Evolutionary conservation across 768 basidiomycete species (phyloP).

Genomic region (Butyriboletus loyo): DNA sequence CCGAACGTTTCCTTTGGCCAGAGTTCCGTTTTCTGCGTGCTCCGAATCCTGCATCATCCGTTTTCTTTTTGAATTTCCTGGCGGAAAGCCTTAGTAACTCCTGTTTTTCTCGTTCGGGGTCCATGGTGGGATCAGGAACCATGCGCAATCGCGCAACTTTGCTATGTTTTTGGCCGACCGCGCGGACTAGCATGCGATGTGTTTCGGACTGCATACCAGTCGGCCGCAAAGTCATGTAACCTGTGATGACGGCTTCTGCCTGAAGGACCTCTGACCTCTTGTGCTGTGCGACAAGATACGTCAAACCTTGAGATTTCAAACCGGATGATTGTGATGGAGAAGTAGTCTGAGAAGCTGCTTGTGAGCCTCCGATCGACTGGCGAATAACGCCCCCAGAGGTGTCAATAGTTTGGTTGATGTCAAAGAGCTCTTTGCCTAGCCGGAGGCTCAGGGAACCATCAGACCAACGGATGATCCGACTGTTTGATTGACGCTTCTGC

Average conservation of each 20-base stretch:
- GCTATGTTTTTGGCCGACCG: slow-evolving; percentile 82
- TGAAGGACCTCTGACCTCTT: slow-evolving; percentile 85
- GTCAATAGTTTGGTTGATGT: slow-evolving; percentile 78
- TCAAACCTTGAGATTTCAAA: slow-evolving; percentile 67
- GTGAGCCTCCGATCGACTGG: slow-evolving; percentile 50
- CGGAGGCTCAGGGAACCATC: slow-evolving; percentile 90
- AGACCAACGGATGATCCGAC: slow-evolving; percentile 91
- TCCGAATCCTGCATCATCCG: slow-evolving; percentile 49
- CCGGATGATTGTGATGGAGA: slow-evolving; percentile 36
- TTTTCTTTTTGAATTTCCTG: slow-evolving; percentile 60
- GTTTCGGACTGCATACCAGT: slow-evolving; percentile 90
- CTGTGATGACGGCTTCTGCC: slow-evolving; percentile 78
- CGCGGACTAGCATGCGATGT: slow-evolving; percentile 83
- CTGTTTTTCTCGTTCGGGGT: slow-evolving; percentile 70
- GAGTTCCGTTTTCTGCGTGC: slow-evolving; percentile 47
- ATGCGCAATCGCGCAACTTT: slow-evolving; percentile 77
- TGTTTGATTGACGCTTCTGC: slow-evolving; percentile 84
- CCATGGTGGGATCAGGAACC: slow-evolving; percentile 72
- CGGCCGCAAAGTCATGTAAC: slow-evolving; percentile 79
- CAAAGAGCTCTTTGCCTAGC: slow-evolving; percentile 91
- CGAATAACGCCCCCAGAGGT: slow-evolving; percentile 67
- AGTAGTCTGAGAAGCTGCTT: slow-evolving; percentile 40
- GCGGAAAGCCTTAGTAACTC: slow-evolving; percentile 64
- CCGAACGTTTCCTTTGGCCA: slow-evolving; percentile 38
- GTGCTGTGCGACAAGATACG: slow-evolving; percentile 88